Percentiles rank a stretch among this genome's conserved stretches.
Evolutionary conservation across 352 stramenopile species (phyloP).

Genomic region (Halophytophthora polymorphica): DNA sequence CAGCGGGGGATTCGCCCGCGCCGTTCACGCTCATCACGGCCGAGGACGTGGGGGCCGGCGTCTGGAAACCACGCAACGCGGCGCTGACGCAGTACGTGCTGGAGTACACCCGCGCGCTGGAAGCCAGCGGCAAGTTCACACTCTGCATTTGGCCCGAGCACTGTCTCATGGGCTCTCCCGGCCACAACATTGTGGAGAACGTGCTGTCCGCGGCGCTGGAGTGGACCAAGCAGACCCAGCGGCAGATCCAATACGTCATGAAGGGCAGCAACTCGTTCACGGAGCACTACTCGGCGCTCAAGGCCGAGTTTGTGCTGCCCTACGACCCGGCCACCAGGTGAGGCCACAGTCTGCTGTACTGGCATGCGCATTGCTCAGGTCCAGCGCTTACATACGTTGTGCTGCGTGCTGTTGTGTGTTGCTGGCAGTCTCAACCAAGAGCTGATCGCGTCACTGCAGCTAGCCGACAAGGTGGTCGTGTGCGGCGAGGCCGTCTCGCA

Average conservation of each 20-base stretch:
- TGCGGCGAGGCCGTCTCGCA: constrained; percentile 95
- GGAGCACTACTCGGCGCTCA: constrained; percentile 95
- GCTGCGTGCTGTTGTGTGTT: constrained; percentile 17
- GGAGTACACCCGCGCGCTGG: constrained; percentile 89
- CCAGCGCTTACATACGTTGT: constrained; percentile 3
- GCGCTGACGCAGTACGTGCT: constrained; percentile 81
- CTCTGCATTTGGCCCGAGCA: constrained; percentile 97
- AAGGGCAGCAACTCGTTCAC: constrained; percentile 96
- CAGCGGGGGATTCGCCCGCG: constrained; percentile 53
- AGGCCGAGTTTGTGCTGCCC: constrained; percentile 90
- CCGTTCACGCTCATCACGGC: constrained; percentile 93
- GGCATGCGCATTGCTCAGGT: neutral
- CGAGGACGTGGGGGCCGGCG: constrained; percentile 62
- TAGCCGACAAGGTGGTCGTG: constrained; percentile 85
- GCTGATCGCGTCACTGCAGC: constrained; percentile 85
- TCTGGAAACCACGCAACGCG: constrained; percentile 60
- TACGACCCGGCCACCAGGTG: constrained; percentile 67
- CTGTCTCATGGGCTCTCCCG: constrained; percentile 91
- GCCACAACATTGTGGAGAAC: constrained; percentile 86
- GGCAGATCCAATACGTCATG: constrained; percentile 83
- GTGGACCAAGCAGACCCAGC: constrained; percentile 73
- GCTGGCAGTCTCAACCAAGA: constrained; percentile 68
- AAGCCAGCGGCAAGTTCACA: constrained; percentile 87
- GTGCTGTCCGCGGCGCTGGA: constrained; percentile 83
- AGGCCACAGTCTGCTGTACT: neutral